Conservation (phyloP, 208 protist species). For the Porcisia hertigi region DNA sequence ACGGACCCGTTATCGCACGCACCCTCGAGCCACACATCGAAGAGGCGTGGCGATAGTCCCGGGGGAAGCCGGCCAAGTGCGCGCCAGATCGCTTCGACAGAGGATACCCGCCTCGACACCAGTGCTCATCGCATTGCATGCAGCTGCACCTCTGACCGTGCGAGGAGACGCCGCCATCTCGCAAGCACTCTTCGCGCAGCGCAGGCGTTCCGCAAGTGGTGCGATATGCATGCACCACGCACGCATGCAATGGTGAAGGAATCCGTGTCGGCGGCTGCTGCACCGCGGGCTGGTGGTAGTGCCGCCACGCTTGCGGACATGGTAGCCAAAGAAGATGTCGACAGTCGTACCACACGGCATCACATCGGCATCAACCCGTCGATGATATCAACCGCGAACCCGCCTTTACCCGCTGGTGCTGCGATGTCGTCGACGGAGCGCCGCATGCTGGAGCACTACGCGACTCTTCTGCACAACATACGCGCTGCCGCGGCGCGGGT, state of each 20-base stretch:
- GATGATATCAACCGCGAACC: neutral
- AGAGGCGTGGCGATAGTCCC: neutral
- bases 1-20: neutral
- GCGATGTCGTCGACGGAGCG: constrained; percentile 13
- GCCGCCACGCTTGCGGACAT: constrained; percentile 8
- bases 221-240: neutral
- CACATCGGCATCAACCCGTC: neutral
- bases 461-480: constrained; percentile 18
- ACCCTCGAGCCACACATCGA: neutral
- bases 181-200: constrained; percentile 5
- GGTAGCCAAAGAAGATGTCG: neutral
- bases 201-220: constrained; percentile 7
- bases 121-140: neutral
- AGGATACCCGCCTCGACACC: neutral
- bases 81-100: neutral
- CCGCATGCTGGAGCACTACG: constrained; percentile 21
- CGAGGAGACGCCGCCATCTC: neutral
- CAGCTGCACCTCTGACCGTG: neutral
- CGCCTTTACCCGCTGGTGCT: neutral
- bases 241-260: neutral
- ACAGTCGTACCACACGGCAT: neutral
- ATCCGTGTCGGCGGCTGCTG: neutral
- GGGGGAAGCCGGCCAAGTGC: neutral
- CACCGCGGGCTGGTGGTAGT: neutral
- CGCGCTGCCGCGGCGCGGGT: constrained; percentile 7